Base-by-base conservation (phyloP, 2,329 filamentous ascomycete species). In the Beauveria pseudobassiana region DNA sequence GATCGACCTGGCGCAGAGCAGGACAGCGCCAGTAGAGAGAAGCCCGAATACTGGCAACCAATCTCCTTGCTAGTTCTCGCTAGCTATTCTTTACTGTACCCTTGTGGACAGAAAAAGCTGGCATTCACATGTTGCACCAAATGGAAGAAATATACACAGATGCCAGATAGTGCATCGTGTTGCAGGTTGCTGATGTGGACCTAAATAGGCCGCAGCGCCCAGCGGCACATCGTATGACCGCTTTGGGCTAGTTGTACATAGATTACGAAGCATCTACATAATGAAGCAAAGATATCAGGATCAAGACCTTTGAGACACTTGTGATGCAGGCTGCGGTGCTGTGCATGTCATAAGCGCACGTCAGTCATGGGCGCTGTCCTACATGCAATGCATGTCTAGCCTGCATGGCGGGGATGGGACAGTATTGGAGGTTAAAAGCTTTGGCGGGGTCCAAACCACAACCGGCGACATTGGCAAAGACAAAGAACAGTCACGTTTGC, bases 371-470 rank as follows among this genome's bases (percentile, higher is more conserved):
- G 34, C 42, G 18, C 42, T 10, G 18, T 56, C 16, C 14, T 50
- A n/a, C 20, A 49, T 58, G 55, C 55, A 56, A 59, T 59, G 56
- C 56, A 59, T 50, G 56, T 59, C 46, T 59, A n/a, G 46, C 34
- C 30, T 59, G 48, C 30, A 51, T 9, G 12, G 22, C 45, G 20
- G 45, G 9, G 2, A 20, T 28, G 24, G 45, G 16, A 46, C 5
- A 18, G 3, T 26, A 40, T 58, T n/a, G 16, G n/a, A 28, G 34
- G 16, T 22, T 8, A 7, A 18, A 28, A 16, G 10, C 16, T 49
- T 26, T 24, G 20, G 55, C 28, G 30, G 20, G 45, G 55, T 26
- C 16, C 20, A 42, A 18, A 14, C 3, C 18, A 10, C 24, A 8
- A 40, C 12, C 1, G 18, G 12, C 12, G 5, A 16, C 6, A 6